Evolutionary conservation across 2,329 filamentous ascomycete genomes (phyloP), one percentile per base, ranked within the genome.

Genomic region (Dactylellina cionopaga): DNA sequence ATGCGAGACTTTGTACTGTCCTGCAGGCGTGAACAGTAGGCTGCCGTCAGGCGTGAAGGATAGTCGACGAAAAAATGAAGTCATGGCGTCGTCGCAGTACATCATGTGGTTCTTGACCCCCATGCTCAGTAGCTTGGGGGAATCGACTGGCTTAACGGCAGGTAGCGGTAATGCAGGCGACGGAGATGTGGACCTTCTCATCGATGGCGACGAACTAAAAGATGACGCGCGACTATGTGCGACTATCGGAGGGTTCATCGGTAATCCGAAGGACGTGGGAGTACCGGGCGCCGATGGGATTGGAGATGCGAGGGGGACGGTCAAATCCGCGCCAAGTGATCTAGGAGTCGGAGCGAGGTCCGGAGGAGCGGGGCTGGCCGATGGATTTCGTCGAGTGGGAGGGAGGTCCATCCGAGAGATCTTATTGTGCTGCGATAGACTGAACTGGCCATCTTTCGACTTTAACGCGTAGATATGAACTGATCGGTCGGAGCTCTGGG

Each of bases 391-490:
- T 74, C 94, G 75, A 33, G 74, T 88, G 37, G 91, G 88, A 27
- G 95, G 96, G n/a, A 99, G 84, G 80, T 99, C 95, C 84, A 96
- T 94, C 82, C 91, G 95, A 47, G 92, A 89, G 75, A 98, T 85
- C 80, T 93, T 93, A 72, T 90, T 87, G 79, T 90, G 88, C 17
- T 92, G 89, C 62, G 85, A 86, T 54, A 99, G 84, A 0, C 92
- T 92, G 79, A 96, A 96, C 76, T 96, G 92, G 27, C 95, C 95
- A 77, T 99, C 95, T 79, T 98, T 99, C 19, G 91, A 96, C 83
- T 92, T 96, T 74, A 99, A 83, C 0, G 91, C 94, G 82, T 99
- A 99, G 76, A 99, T 95, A 80, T 99, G 96, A 11, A 98, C 94
- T 1, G 95, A 97, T 79, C 95, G 90, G 82, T 99, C 95, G 3